Evolutionary conservation across 257 asterid species (phyloP).

Genomic region (Solanum bulbocastanum): DNA sequence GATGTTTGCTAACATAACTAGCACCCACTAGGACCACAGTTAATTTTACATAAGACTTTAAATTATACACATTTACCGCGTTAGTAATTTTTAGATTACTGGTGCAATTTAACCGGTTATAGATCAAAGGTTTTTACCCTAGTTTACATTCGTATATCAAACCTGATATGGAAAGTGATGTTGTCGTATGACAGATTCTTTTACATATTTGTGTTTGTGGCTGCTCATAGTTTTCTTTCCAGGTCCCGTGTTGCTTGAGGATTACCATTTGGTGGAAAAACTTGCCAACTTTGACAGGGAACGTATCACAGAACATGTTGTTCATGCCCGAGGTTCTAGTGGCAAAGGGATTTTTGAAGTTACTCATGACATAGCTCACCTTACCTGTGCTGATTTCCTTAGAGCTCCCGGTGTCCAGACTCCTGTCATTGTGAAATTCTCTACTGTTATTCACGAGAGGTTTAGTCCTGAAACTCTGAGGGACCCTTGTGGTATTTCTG

Average conservation of each 20-base stretch:
- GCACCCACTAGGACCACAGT: background rate
- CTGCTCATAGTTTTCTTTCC: background rate
- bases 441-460: conserved; percentile 28
- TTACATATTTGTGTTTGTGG: background rate
- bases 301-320: conserved; percentile 24
- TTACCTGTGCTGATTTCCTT: conserved; percentile 26
- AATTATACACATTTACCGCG: background rate
- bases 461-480: conserved; percentile 25
- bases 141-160: background rate
- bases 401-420: conserved; percentile 27
- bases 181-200: background rate
- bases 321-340: conserved; percentile 32
- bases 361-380: conserved; percentile 19
- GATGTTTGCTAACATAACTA: background rate
- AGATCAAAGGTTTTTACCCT: background rate
- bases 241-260: conserved; percentile 30
- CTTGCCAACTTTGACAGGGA: conserved; percentile 29
- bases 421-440: conserved; percentile 25
- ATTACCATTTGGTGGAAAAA: conserved; percentile 29
- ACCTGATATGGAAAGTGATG: background rate
- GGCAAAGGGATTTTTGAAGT: conserved; percentile 29
- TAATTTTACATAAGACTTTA: background rate
- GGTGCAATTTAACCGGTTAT: background rate
- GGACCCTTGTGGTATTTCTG: conserved; percentile 26
- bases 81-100: background rate